Evolutionary conservation across 768 basidiomycete species (phyloP), one percentile per base, ranked within the genome.

Genomic region (Dacryopinax primogenitus): DNA sequence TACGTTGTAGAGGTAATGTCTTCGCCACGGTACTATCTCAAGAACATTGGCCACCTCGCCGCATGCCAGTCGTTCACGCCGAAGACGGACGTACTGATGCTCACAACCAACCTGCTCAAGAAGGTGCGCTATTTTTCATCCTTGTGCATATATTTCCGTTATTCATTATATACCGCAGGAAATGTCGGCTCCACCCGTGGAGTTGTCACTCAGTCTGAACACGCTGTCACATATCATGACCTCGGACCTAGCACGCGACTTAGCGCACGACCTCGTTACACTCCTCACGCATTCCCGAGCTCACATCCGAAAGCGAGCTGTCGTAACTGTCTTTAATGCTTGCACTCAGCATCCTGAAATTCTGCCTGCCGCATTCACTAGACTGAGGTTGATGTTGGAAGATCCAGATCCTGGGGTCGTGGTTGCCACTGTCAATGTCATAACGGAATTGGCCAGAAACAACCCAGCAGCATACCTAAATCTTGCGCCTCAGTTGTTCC

Each of bases 1-100:
- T 86, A 95, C 74, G 88, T 99, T 63, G 87, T 98, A 4, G 96
- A 99, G 73, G 92, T 95, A 74, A 99, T 99, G 96, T 92, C 92
- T 36, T 93, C 92, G 2, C 78, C 88, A 2, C 86, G 86, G 73
- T 83, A 87, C 69, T 94, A 98, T 76, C 81, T 98, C 69, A 99
- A 99, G 80, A 86, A 84, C 30, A 87, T 98, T 62, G 96, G 96
- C 13, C 98, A 99, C 75, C 86, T 99, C 26, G 96, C 90, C 1
- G 93, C 96, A 2, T 76, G 84, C 41, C 86, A 93, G 76, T 94
- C 93, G 0, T 99, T 98, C 74, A 82, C 86, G 45, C 84, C 91
- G 69, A 91, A 95, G 66, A 98, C 96, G 0, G 96, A 98, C 70
- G 95, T 98, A 26, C 84, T 98, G 23, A 96, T 99, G 83, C 82